These are phyloP conservation scores for Acidomyces sp. DNA, from an alignment of 495 filamentous ascomycete species.

Conservation along the genomic window DNA sequence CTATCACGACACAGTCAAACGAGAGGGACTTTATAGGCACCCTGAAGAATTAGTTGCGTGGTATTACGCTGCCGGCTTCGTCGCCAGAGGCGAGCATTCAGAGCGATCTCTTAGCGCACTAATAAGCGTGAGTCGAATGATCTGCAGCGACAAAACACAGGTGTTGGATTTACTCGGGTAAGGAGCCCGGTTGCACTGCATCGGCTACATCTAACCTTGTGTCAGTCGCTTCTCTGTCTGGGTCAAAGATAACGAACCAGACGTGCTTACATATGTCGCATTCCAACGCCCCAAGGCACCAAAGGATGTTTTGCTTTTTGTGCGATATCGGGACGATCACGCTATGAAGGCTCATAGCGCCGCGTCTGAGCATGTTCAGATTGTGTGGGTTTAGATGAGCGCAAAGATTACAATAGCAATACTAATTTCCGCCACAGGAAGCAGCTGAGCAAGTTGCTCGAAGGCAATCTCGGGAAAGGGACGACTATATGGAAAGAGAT, in stretches of 20 bases:
- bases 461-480: not conserved
- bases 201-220: not conserved
- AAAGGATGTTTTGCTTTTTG: slow-evolving; percentile 10
- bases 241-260: slow-evolving; percentile 11
- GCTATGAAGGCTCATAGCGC: slow-evolving; percentile 6
- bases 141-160: not conserved
- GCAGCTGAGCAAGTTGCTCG: not conserved
- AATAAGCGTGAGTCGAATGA: slow-evolving; percentile 9
- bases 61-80: slow-evolving; percentile 11
- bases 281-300: slow-evolving; percentile 12
- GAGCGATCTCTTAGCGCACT: not conserved
- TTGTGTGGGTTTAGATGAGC: slow-evolving; percentile 6
- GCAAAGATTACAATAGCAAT: not conserved
- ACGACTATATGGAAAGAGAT: slow-evolving; percentile 17
- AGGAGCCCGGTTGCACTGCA: not conserved
- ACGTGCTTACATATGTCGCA: slow-evolving; percentile 9
- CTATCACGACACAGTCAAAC: slow-evolving; percentile 10
- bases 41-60: slow-evolving; percentile 11
- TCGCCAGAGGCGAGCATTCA: slow-evolving; percentile 1
- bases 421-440: not conserved
- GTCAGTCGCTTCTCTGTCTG: slow-evolving; percentile 3
- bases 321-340: slow-evolving; percentile 3
- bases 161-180: slow-evolving; percentile 1
- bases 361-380: slow-evolving; percentile 10
- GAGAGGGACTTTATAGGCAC: slow-evolving; percentile 5